phyloP scores from a whole-genome alignment of 177 flowering plant genomes.

The Tripterygium wilfordii region DNA sequence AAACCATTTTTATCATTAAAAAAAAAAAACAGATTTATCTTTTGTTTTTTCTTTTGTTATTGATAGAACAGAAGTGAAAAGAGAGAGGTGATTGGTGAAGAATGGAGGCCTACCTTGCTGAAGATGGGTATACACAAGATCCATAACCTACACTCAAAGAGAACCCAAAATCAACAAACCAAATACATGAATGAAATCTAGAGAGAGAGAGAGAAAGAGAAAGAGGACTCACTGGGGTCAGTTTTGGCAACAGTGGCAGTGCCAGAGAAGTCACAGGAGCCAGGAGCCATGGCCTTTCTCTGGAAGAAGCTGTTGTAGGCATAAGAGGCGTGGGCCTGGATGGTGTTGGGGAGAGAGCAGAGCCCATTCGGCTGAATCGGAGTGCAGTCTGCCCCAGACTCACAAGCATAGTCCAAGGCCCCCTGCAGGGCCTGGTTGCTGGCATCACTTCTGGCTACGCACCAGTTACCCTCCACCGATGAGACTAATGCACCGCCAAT shows the following conservation, averaged over 20 bases:
- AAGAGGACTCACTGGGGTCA: conserved; percentile 59
- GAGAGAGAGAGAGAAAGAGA: conserved; percentile 2
- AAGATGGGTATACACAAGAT: conserved; percentile 85
- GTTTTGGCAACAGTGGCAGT: conserved; percentile 57
- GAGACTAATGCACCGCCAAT: background rate
- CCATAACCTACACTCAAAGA: conserved; percentile 66
- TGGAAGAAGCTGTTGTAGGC: conserved; percentile 89
- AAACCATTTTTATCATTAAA: too few species aligned
- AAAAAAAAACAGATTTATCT: too few species aligned
- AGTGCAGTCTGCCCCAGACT: conserved; percentile 73
- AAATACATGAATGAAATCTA: background rate
- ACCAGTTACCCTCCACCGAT: conserved; percentile 41
- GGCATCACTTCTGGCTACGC: conserved; percentile 74
- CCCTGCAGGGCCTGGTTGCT: conserved; percentile 46
- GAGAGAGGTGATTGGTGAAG: too few species aligned
- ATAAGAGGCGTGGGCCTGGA: conserved; percentile 84
- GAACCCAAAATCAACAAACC: background rate
- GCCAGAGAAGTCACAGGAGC: conserved; percentile 70
- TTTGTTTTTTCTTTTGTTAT: too few species aligned
- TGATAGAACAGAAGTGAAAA: too few species aligned
- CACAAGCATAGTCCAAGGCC: conserved; percentile 84
- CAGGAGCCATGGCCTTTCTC: conserved; percentile 49
- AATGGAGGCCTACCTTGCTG: conserved; percentile 70
- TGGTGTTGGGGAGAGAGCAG: conserved; percentile 81
- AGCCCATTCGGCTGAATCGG: conserved; percentile 61